These are phyloP conservation scores for Neurospora sp. DNA, from an alignment of 495 filamentous ascomycete species.

Conservation along the genomic window DNA sequence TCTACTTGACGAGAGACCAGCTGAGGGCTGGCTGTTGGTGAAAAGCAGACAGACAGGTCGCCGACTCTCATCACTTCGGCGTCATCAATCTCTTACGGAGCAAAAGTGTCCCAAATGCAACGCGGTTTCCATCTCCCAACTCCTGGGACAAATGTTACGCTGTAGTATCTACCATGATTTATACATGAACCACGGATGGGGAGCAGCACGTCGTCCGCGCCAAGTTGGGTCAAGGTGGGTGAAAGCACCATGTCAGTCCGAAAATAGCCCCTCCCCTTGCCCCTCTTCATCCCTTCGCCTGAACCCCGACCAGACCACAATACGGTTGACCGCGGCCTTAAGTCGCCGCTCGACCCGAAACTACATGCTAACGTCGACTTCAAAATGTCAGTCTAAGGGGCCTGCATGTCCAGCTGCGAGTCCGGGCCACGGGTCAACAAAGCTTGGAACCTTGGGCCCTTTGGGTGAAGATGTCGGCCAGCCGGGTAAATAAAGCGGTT, in stretches of 20 bases:
- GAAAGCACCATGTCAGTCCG: slow-evolving; percentile 14
- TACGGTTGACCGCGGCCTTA: slow-evolving; percentile 22
- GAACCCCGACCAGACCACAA: not conserved
- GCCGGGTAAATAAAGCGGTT: slow-evolving; percentile 26
- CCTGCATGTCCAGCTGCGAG: not conserved
- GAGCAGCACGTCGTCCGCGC: not conserved
- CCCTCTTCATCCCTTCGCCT: not conserved
- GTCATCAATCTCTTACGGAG: not conserved
- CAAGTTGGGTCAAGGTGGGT: not conserved
- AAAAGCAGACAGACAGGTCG: not conserved
- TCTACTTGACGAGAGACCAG: not conserved
- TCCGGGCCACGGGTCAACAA: not conserved
- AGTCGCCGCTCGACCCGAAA: slow-evolving; percentile 17
- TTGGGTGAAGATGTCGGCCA: not conserved
- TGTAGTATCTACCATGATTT: slow-evolving; percentile 9
- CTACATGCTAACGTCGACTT: not conserved
- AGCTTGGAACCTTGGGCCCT: not conserved
- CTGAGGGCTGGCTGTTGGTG: not conserved
- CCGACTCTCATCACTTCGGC: not conserved
- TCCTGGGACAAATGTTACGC: slow-evolving; percentile 5
- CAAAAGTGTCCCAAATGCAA: slow-evolving; percentile 8
- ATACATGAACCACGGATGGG: slow-evolving; percentile 6
- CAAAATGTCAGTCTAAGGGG: not conserved
- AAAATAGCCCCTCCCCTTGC: slow-evolving; percentile 18
- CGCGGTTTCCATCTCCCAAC: slow-evolving; percentile 5